phyloP scores from a whole-genome alignment of 2,329 filamentous ascomycete genomes.

The Fusarium bactridioides region DNA sequence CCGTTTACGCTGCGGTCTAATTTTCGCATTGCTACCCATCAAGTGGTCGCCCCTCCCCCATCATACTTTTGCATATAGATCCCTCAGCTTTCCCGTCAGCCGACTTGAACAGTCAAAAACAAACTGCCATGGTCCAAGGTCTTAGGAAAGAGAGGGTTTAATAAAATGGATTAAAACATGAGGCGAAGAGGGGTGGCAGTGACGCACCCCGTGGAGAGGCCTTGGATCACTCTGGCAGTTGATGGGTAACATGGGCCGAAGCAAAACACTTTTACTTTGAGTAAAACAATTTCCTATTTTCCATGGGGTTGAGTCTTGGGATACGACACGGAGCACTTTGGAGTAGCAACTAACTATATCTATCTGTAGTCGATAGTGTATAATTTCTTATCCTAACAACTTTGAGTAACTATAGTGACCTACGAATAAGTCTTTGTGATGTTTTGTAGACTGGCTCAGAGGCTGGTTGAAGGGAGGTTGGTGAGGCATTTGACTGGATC shows the following conservation, averaged over 20 bases:
- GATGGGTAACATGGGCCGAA: slow-evolving; percentile 31
- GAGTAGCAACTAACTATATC: slow-evolving; percentile 42
- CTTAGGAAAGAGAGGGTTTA: slow-evolving; percentile 15
- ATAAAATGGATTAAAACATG: slow-evolving; percentile 8
- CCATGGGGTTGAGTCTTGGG: slow-evolving; percentile 34
- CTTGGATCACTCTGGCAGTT: slow-evolving; percentile 39
- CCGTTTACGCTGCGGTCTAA: slow-evolving; percentile 44
- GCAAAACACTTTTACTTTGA: slow-evolving; percentile 37
- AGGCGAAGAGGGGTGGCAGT: slow-evolving; percentile 23
- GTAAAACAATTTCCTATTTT: slow-evolving; percentile 30
- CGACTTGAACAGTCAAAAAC: slow-evolving; percentile 19
- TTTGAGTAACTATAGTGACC: neutral
- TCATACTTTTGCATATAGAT: slow-evolving; percentile 20
- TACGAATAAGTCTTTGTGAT: neutral
- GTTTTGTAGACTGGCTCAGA: neutral
- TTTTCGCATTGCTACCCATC: slow-evolving; percentile 41
- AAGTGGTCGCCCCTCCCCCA: slow-evolving; percentile 29
- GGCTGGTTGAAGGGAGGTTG: slow-evolving; percentile 1
- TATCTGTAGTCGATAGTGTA: slow-evolving; percentile 50
- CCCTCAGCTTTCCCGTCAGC: neutral
- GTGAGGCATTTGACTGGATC: neutral
- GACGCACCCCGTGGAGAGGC: slow-evolving; percentile 31
- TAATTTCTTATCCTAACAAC: slow-evolving; percentile 44
- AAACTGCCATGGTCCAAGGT: slow-evolving; percentile 36
- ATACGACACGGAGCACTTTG: slow-evolving; percentile 36